phyloP scores from a whole-genome alignment of 768 basidiomycete genomes.

The Baorangia bicolor region DNA sequence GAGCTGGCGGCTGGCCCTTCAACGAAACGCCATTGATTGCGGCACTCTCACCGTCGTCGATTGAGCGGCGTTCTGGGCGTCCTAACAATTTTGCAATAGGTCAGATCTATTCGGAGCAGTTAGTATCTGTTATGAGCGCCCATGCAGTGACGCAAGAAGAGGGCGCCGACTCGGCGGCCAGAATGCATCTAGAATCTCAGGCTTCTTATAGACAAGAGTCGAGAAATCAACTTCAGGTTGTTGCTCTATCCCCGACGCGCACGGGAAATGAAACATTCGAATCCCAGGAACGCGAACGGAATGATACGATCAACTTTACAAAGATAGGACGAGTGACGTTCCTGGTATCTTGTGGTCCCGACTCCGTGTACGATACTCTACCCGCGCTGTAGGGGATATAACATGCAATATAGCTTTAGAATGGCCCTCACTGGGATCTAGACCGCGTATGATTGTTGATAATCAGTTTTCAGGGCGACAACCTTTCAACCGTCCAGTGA shows the following conservation, averaged over 20 bases:
- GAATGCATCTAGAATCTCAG: neutral
- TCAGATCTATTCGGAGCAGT: neutral
- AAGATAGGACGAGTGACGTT: neutral
- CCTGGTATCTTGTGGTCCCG: slow-evolving; percentile 14
- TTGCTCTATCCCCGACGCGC: slow-evolving; percentile 1
- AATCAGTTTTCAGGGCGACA: slow-evolving; percentile 57
- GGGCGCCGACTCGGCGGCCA: neutral
- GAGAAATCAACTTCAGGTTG: neutral
- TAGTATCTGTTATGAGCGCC: neutral
- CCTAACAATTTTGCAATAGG: neutral
- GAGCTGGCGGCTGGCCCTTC: neutral
- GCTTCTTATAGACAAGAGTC: neutral
- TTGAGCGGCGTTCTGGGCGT: slow-evolving; percentile 2
- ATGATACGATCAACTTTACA: neutral
- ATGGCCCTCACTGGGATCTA: neutral
- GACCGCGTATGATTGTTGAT: neutral
- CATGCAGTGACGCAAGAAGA: neutral
- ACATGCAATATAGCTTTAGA: neutral
- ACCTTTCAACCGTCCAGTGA: slow-evolving; percentile 75
- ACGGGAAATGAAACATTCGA: neutral
- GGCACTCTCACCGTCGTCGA: neutral
- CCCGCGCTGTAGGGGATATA: neutral
- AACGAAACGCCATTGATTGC: neutral
- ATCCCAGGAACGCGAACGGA: neutral
- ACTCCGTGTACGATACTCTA: neutral